Evolutionary conservation across 2,329 filamentous ascomycete species (phyloP).

Genomic region (Stemphylium lycopersici): DNA sequence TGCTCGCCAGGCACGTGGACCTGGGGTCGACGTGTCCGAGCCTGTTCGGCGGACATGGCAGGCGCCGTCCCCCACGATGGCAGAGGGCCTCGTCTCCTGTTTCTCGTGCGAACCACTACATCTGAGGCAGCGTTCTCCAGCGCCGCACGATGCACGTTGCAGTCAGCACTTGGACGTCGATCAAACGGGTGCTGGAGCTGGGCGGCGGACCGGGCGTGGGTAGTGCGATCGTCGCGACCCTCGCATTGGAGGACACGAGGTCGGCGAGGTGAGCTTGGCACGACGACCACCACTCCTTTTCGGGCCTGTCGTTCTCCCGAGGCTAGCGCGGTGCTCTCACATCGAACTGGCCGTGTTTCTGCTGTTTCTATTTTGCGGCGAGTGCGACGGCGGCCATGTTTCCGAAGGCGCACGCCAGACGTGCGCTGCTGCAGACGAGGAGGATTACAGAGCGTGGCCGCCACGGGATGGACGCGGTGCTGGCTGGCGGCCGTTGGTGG

Average conservation of each 20-base stretch:
- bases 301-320: constrained; percentile 33
- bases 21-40: too few species aligned
- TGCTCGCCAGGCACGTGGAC: background rate
- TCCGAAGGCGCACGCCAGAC: background rate
- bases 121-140: constrained; percentile 15
- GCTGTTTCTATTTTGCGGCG: constrained; percentile 4
- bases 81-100: constrained; percentile 8
- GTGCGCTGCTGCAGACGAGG: background rate
- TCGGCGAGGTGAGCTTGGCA: constrained; percentile 47
- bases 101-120: constrained; percentile 5
- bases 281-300: constrained; percentile 30
- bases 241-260: constrained; percentile 37
- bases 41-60: too few species aligned
- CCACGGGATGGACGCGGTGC: background rate
- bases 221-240: constrained; percentile 42
- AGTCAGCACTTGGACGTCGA: constrained; percentile 40
- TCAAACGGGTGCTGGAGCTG: constrained; percentile 50
- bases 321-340: constrained; percentile 19
- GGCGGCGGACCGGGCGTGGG: constrained; percentile 37
- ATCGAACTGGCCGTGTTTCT: constrained; percentile 14
- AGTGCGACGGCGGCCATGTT: constrained; percentile 13
- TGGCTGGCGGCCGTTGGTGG: constrained; percentile 25
- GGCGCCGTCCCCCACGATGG: background rate
- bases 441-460: background rate
- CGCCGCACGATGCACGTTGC: constrained; percentile 42